phyloP scores from a whole-genome alignment of 2,329 filamentous ascomycete genomes.

The Aurifilum marmelostoma region DNA sequence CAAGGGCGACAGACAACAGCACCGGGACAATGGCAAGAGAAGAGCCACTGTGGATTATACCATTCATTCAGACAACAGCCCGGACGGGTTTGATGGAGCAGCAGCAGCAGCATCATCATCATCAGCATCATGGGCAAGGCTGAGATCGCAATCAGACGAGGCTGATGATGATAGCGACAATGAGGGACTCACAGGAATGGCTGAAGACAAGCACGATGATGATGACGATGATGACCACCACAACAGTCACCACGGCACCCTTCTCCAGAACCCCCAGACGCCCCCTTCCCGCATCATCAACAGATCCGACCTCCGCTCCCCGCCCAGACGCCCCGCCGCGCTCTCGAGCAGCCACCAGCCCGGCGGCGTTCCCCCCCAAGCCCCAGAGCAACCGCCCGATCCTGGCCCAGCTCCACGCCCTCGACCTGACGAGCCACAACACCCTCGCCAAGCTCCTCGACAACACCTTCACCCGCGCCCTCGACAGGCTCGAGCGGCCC shows the following conservation, averaged over 20 bases:
- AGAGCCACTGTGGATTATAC: too few species aligned
- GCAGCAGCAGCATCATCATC: too few species aligned
- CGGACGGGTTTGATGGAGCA: background rate
- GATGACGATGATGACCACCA: background rate
- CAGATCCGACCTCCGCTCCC: background rate
- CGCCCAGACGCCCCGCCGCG: background rate
- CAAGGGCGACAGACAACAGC: background rate
- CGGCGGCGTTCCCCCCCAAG: background rate
- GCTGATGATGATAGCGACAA: background rate
- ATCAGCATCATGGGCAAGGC: too few species aligned
- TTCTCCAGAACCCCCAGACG: background rate
- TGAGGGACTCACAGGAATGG: background rate
- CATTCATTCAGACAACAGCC: background rate
- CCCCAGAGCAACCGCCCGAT: background rate
- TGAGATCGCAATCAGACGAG: too few species aligned
- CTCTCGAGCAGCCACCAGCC: background rate
- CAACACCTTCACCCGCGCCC: constrained; percentile 1
- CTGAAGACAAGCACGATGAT: background rate
- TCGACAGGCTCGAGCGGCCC: constrained; percentile 1
- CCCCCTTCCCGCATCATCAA: background rate
- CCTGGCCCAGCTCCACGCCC: constrained; percentile 9
- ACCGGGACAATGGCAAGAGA: background rate
- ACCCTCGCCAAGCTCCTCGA: constrained; percentile 1
- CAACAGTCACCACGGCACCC: background rate
- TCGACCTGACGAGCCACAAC: background rate